Evolutionary conservation across 1,139 yeast genomes (phyloP), one percentile per base, ranked within the genome.

Genomic region (Zygosaccharomyces pseudobailii): DNA sequence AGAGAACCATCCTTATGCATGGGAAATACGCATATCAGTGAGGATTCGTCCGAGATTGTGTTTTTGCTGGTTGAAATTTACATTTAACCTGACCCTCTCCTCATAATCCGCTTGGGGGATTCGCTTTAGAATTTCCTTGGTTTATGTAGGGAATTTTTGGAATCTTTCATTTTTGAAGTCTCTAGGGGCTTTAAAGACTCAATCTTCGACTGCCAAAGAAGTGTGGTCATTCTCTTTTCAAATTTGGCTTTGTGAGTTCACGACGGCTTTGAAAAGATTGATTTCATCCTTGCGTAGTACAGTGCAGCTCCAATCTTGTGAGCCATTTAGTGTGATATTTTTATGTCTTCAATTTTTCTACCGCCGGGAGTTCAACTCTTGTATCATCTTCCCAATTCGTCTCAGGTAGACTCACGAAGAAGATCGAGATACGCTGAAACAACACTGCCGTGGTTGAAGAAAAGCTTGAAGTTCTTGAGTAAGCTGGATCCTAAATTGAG

Each of bases 41-140:
- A 90, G 97, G 97, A 92, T 89, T 89, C 96, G 96, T 92, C 97
- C 97, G 98, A 90, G 98, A 88, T 88, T 95, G 95, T 90, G 97
- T 90, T 87, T 89, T 90, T 90, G 98, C 98, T 90, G 95, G 97
- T 90, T 90, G 97, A 90, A 90, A 90, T 58, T 61, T 55, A 89
- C 92, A 85, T 80, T 84, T 84, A 87, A 92, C 95, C 72, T 83
- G 97, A 89, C 97, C 89, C 51, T 80, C 97, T 89, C 84, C 87
- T 83, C 72, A 67, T 72, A 72, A 78, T 69, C 71, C 66, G 52
- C 40, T 46, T 53, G 50, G 53, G 45, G 54, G 46, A 54, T 66
- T 67, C 60, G 62, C 66, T 69, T 75, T 73, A 69, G 69, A 78
- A 75, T 65, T 65, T 58, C 56, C 50, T 55, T 60, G 59, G 58